Percentiles rank a stretch among this genome's conserved stretches.
These are phyloP conservation scores for Pseudonectria buxi DNA, from an alignment of 2,329 filamentous ascomycete genomes.

Conservation along the genomic window DNA sequence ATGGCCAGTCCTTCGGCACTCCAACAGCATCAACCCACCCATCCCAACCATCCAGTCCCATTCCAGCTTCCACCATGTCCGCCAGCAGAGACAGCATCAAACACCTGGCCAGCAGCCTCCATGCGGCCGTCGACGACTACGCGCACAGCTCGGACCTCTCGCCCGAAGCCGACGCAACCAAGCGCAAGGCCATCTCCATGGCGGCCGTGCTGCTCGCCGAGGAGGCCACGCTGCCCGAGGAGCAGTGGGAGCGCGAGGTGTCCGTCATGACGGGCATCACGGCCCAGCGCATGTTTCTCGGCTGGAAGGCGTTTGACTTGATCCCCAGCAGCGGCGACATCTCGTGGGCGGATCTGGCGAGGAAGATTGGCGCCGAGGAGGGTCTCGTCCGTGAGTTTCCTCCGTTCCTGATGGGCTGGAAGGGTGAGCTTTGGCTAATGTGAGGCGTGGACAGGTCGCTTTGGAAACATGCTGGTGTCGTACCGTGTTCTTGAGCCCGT, in stretches of 20 bases:
- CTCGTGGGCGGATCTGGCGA: constrained; percentile 22
- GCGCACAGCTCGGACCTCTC: neutral
- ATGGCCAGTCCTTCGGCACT: no score
- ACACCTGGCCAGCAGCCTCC: neutral
- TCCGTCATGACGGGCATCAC: constrained; percentile 8
- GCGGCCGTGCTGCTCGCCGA: constrained; percentile 2
- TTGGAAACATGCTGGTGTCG: constrained; percentile 4
- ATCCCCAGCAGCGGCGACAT: constrained; percentile 23
- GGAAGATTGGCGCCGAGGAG: constrained; percentile 19
- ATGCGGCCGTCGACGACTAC: neutral
- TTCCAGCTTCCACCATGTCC: no score
- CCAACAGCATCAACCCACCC: no score
- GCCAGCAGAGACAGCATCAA: no score
- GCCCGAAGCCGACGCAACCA: neutral
- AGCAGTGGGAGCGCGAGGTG: constrained; percentile 3
- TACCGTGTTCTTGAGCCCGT: constrained; percentile 2
- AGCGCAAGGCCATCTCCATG: constrained; percentile 2
- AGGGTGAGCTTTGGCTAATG: neutral
- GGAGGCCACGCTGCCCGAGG: constrained; percentile 3
- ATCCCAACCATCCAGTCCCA: no score
- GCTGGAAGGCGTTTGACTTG: constrained; percentile 26
- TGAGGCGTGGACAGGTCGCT: neutral
- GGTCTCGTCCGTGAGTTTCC: constrained; percentile 15
- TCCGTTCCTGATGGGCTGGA: neutral
- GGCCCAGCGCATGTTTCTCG: constrained; percentile 22